phyloP scores from a whole-genome alignment of 257 asterid species.

The Solanum sitiens region DNA sequence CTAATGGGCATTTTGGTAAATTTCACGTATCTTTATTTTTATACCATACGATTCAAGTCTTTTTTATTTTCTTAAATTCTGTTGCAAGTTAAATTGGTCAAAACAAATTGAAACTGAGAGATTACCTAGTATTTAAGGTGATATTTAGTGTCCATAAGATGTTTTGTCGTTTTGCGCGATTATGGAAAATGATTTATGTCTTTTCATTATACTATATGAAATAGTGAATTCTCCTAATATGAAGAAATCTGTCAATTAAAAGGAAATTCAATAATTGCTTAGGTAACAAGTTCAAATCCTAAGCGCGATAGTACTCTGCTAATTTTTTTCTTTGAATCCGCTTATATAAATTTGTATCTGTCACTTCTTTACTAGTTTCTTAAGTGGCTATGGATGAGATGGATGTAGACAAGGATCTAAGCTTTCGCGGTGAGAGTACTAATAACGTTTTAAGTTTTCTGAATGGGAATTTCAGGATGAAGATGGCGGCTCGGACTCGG shows the following conservation, averaged over 20 bases:
- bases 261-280: not conserved
- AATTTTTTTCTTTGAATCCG: not conserved
- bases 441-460: not conserved
- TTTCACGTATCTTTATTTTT: no score
- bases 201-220: not conserved
- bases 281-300: not conserved
- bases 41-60: not conserved
- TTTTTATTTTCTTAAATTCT: no score
- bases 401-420: not conserved
- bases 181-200: not conserved
- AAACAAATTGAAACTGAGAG: no score
- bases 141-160: not conserved
- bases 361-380: not conserved
- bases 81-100: not conserved
- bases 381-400: not conserved
- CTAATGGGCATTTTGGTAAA: not conserved
- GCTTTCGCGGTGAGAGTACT: not conserved
- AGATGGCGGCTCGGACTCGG: not conserved
- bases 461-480: not conserved
- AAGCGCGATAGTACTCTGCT: not conserved
- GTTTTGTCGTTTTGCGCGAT: not conserved
- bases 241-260: not conserved
- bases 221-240: not conserved
- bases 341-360: not conserved
- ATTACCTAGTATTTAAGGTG: not conserved